Evolutionary conservation across 305 asterid species (phyloP), one percentile per base, ranked within the genome.

Genomic region (Fraxinus sp.): DNA sequence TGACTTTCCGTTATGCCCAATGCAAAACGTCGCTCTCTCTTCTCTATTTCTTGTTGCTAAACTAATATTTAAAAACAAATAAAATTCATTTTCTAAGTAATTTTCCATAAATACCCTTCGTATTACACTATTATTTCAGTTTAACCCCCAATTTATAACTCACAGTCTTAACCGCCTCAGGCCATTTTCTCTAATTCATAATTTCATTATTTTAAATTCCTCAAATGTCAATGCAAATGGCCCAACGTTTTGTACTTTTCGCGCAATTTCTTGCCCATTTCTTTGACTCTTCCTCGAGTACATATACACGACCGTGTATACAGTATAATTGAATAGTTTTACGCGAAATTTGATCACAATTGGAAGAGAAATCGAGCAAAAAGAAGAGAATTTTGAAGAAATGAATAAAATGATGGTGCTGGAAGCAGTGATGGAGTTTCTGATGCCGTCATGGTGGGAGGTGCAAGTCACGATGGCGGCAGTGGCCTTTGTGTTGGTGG

Each of bases 401-500:
- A 70, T 70, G 76, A 70, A 49, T 71, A 20, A 24, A 78, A 49
- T 30, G 84, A 84, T 87, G 90, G 77, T 79, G 57, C 84, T 81
- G 86, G 90, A 87, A 86, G 90, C 90, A 68, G 84, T 92, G 83
- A 80, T 94, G 89, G 93, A 88, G 86, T 84, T 91, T 85, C 87
- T 94, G 36, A 46, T 92, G 83, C 99, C 99, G 81, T 93, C 98
- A 24, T 92, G 96, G 97, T 94, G 98, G 99, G 98, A 96, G 90
- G 90, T 94, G 79, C 95, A 96, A 87, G 95, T 94, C 72, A 87
- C 99, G 52, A 75, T 89, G 78, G 95, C 91, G 36, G 92, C 97
- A 8, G 93, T 96, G 82, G 97, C 90, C n/a, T 93, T 96, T 81
- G 86, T 93, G 49, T 83, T 92, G 20, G 89, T 84, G 75, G 86